phyloP scores from a whole-genome alignment of 176 grass and related monocot species.

The Oryza brachyantha region DNA sequence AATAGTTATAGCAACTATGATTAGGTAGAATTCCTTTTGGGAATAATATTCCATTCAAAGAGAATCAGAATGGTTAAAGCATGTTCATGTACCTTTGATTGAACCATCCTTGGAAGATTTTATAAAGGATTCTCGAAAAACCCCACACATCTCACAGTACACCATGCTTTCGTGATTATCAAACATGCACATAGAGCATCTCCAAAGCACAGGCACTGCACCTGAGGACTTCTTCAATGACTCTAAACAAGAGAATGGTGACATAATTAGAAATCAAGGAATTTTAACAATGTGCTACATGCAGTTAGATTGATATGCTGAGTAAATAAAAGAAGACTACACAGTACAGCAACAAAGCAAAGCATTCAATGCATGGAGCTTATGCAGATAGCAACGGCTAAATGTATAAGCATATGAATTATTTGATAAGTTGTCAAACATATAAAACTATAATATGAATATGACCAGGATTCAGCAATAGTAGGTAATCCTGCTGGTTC shows the following conservation, averaged over 20 bases:
- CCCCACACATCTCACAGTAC: conserved; percentile 88
- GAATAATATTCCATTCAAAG: background rate
- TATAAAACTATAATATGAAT: conserved; percentile 7
- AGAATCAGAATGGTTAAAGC: conserved; percentile 22
- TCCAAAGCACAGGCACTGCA: conserved; percentile 57
- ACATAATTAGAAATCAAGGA: conserved; percentile 34
- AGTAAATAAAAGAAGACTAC: background rate
- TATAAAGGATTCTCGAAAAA: conserved; percentile 70
- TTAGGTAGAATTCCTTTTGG: conserved; percentile 8
- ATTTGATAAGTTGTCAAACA: conserved; percentile 8
- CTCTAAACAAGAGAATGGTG: conserved; percentile 26
- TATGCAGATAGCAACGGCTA: background rate
- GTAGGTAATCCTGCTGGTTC: background rate
- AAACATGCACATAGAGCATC: conserved; percentile 74
- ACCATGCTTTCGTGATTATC: conserved; percentile 69
- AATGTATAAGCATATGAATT: background rate
- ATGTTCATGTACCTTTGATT: conserved; percentile 45
- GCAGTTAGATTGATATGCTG: conserved; percentile 3
- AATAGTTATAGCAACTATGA: conserved; percentile 26
- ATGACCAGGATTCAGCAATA: background rate
- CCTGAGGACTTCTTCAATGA: conserved; percentile 43
- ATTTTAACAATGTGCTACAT: background rate
- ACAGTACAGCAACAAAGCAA: conserved; percentile 3
- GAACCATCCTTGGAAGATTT: conserved; percentile 66
- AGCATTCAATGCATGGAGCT: conserved; percentile 5